Percentiles rank a stretch among this genome's conserved stretches.
Evolutionary conservation across 805 yeast species (phyloP).

Genomic region (Cyberlindnera americana): DNA sequence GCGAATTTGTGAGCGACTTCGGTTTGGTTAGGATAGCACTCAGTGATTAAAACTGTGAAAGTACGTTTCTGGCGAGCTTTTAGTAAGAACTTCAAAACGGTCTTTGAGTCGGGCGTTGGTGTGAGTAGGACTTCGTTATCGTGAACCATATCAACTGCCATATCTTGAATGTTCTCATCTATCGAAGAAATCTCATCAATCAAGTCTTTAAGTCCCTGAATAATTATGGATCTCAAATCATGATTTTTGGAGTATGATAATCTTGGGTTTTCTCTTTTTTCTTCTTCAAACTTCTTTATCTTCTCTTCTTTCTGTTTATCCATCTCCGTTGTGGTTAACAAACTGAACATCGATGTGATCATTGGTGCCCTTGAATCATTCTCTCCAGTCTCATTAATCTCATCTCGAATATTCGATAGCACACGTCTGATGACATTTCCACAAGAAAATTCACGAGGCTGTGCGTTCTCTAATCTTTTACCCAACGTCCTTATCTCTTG

Average conservation of each 20-base stretch:
- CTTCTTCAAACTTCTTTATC: slow-evolving; percentile 21
- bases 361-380: slow-evolving; percentile 41
- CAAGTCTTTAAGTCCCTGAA: slow-evolving; percentile 88
- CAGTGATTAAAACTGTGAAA: slow-evolving; percentile 89
- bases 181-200: slow-evolving; percentile 88
- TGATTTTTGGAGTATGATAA: slow-evolving; percentile 29
- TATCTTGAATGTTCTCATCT: slow-evolving; percentile 85
- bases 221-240: slow-evolving; percentile 79
- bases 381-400: slow-evolving; percentile 49
- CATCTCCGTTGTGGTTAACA: slow-evolving; percentile 51
- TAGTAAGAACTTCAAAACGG: slow-evolving; percentile 81
- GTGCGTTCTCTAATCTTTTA: slow-evolving; percentile 63
- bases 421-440: slow-evolving; percentile 93
- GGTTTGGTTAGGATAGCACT: slow-evolving; percentile 88
- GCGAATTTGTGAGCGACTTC: slow-evolving; percentile 75
- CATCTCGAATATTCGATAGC: slow-evolving; percentile 82
- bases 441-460: slow-evolving; percentile 82
- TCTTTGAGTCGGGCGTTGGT: slow-evolving; percentile 92
- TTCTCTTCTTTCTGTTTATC: slow-evolving; percentile 15
- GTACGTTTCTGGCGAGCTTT: slow-evolving; percentile 87
- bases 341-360: slow-evolving; percentile 82
- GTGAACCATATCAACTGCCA: slow-evolving; percentile 91
- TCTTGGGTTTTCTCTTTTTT: slow-evolving; percentile 25
- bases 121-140: slow-evolving; percentile 83
- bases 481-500: slow-evolving; percentile 73